phyloP scores from a whole-genome alignment of 805 yeast species.

The Candida cerambycidarum region DNA sequence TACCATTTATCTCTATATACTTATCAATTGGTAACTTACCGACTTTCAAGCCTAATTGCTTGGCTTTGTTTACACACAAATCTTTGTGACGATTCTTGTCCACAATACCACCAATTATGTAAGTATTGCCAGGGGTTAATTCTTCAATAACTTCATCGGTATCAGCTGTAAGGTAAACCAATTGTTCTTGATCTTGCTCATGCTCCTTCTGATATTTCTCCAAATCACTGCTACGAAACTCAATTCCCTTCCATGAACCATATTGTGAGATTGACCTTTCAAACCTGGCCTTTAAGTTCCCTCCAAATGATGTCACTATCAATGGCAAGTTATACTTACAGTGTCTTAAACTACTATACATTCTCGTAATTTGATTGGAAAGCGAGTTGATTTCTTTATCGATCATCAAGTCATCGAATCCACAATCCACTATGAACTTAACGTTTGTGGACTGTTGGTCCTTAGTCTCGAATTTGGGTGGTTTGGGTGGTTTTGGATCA shows the following conservation, averaged over 20 bases:
- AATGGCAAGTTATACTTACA: constrained; percentile 59
- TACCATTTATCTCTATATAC: constrained; percentile 76
- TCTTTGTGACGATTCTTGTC: constrained; percentile 89
- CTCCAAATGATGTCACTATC: constrained; percentile 57
- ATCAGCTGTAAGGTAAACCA: constrained; percentile 82
- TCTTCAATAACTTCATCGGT: constrained; percentile 67
- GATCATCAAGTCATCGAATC: constrained; percentile 85
- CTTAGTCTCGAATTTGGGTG: constrained; percentile 32
- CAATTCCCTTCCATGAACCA: constrained; percentile 65
- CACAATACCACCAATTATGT: constrained; percentile 93
- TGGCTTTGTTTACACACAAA: constrained; percentile 80
- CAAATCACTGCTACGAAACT: constrained; percentile 42
- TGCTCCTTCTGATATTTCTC: constrained; percentile 20
- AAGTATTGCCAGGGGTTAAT: constrained; percentile 68
- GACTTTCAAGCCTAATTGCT: constrained; percentile 64
- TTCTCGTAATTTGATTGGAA: constrained; percentile 76
- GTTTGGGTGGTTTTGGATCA: constrained; percentile 30
- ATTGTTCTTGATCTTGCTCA: constrained; percentile 23
- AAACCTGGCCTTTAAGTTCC: constrained; percentile 65
- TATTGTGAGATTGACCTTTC: constrained; percentile 61
- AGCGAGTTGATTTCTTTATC: constrained; percentile 69
- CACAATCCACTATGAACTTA: constrained; percentile 77
- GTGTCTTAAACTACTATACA: constrained; percentile 75
- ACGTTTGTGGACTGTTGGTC: constrained; percentile 52
- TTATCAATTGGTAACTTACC: constrained; percentile 86